Evolutionary conservation across 1,139 yeast genomes (phyloP).

Genomic region (Candida albicans): DNA sequence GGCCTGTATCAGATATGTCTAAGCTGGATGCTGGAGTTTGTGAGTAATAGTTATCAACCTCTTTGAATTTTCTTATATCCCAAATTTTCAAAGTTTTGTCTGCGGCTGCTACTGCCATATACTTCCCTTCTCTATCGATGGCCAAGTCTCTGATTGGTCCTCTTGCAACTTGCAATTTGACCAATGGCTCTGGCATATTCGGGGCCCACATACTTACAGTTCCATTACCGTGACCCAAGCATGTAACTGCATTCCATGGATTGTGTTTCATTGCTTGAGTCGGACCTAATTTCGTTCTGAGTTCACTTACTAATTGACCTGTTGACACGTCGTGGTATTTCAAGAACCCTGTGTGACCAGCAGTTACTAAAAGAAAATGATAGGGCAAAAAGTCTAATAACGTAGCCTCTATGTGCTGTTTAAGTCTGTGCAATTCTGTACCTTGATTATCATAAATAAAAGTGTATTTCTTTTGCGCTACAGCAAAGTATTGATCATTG

Average conservation of each 20-base stretch:
- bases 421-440: conserved; percentile 85
- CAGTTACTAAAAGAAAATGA: conserved; percentile 83
- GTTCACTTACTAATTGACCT: conserved; percentile 80
- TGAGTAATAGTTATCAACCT: conserved; percentile 67
- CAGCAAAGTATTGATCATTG: conserved; percentile 92
- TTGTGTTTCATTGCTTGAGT: conserved; percentile 86
- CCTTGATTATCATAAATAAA: conserved; percentile 92
- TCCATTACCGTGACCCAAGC: conserved; percentile 92
- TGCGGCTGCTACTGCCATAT: conserved; percentile 92
- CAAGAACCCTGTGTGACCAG: conserved; percentile 84
- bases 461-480: conserved; percentile 93
- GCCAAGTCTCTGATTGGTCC: conserved; percentile 90
- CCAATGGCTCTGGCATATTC: conserved; percentile 80
- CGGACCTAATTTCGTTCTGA: conserved; percentile 87
- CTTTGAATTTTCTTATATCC: conserved; percentile 87
- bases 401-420: conserved; percentile 85
- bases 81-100: conserved; percentile 85
- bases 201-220: conserved; percentile 95
- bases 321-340: conserved; percentile 96
- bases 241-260: conserved; percentile 94
- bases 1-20: conserved; percentile 83
- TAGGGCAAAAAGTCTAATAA: conserved; percentile 86
- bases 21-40: conserved; percentile 87
- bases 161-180: conserved; percentile 72
- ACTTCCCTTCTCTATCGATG: conserved; percentile 86